A percentile compares a stretch with the other conserved stretches of the same genome.
phyloP scores from a whole-genome alignment of 164 flowering plant genomes.

The Aristolochia californica region DNA sequence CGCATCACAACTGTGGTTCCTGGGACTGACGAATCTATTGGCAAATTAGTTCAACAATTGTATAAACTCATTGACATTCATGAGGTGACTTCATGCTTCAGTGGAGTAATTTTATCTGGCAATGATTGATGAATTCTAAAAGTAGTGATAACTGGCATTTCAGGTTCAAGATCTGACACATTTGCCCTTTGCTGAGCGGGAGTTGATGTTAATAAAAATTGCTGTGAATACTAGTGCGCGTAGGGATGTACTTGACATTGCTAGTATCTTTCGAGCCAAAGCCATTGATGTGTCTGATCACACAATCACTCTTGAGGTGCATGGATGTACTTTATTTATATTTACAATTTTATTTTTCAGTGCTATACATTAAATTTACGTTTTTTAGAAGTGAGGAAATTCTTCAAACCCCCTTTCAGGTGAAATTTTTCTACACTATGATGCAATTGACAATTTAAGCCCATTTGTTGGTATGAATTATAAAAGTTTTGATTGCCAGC shows the following conservation, averaged over 20 bases:
- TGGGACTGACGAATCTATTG: constrained; percentile 84
- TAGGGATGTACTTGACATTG: constrained; percentile 89
- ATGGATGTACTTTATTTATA: neutral
- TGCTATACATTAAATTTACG: neutral
- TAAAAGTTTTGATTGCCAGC: no score
- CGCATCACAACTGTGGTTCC: constrained; percentile 96
- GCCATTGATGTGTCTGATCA: constrained; percentile 97
- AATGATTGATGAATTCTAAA: neutral
- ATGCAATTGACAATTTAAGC: no score
- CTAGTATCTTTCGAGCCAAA: constrained; percentile 84
- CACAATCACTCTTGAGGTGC: constrained; percentile 88
- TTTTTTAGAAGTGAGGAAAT: neutral
- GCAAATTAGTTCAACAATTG: constrained; percentile 83
- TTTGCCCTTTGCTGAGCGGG: constrained; percentile 90
- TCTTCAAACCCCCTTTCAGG: no score
- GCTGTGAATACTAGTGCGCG: constrained; percentile 85
- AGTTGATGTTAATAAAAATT: constrained; percentile 86
- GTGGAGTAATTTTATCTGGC: neutral
- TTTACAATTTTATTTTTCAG: neutral
- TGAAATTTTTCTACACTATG: no score
- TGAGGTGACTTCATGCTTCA: constrained; percentile 38
- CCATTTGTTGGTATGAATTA: no score
- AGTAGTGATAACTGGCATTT: constrained; percentile 8
- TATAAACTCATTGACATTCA: constrained; percentile 73
- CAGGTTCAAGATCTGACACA: constrained; percentile 89